Base-by-base conservation (phyloP, 164 flowering plant species). In the Warburgia ugandensis region DNA sequence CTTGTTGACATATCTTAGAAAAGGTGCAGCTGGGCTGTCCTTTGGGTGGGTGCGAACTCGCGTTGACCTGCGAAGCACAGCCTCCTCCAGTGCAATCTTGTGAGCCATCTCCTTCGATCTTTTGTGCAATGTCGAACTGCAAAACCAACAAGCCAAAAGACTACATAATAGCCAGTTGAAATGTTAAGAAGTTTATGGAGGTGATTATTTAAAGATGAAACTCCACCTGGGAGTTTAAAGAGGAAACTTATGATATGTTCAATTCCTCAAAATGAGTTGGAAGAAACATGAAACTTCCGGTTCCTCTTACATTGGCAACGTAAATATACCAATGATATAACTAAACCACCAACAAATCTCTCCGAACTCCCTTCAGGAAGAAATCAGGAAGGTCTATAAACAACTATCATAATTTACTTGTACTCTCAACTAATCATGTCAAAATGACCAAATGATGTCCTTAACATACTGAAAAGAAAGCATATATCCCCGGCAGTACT, bases 31-130 rank as follows among this genome's bases (percentile, higher is more conserved):
- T 48, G 86, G 84, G 58, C 68, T 81, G 33, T 79, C 77, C 68
- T 71, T 68, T 0, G 79, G 85, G 29, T 84, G 82, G 22, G 96
- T 87, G 22, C 86, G 79, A 11, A 92, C 88, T 12, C 99, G 78
- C 9, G 81, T 77, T 43, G 99, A 92, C 47, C 97, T 68, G 47
- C 99, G 74, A 10, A 83, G 63, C 31, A 64, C 74, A 26, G 82
- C 83, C 59, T 88, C 94, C 52, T 92, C 97, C 60, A 57, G 3
- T 48, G 69, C 77, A 43, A 62, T 56, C 61, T 56, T 77, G 3
- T 64, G 72, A 14, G 73, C 71, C 23, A 56, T 61, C 3, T 71
- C 81, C 64, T 73, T 81, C 1, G 79, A 68, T 64, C 77, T 83
- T 70, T 76, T 83, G 31, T 80, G 76, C 49, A 88, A 27, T 56